A percentile compares a stretch with the other conserved stretches of the same genome.
Evolutionary conservation across 2,329 filamentous ascomycete genomes (phyloP).

Genomic region (Passalora sequoiae): DNA sequence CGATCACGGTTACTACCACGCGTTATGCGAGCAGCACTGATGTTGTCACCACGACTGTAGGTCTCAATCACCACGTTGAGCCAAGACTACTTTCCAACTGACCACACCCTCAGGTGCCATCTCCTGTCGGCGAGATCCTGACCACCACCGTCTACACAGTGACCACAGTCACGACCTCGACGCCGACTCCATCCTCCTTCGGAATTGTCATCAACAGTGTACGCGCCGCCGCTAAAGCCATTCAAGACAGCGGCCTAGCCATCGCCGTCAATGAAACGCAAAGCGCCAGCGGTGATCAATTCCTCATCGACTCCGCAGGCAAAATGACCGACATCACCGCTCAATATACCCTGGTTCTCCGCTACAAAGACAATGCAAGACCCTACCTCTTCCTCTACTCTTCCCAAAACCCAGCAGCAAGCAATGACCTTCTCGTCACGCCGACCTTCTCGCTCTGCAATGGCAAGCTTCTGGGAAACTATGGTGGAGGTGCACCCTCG

Average conservation of each 20-base stretch:
- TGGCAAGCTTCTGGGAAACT: background rate
- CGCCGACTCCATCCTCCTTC: background rate
- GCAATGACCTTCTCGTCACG: background rate
- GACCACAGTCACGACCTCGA: conserved; percentile 2
- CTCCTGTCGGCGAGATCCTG: background rate
- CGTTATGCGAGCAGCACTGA: background rate
- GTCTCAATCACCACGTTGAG: background rate
- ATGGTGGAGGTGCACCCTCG: background rate
- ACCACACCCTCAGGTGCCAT: background rate
- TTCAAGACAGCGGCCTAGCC: conserved; percentile 18
- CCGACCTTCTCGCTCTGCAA: background rate
- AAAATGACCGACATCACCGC: background rate
- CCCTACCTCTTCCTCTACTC: background rate
- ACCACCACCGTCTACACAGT: conserved; percentile 1
- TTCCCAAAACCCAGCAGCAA: background rate
- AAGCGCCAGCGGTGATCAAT: conserved; percentile 25
- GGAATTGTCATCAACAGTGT: background rate
- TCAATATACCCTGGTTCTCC: background rate
- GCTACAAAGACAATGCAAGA: background rate
- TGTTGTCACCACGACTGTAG: background rate
- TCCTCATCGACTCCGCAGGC: conserved; percentile 24
- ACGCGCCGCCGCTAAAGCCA: background rate
- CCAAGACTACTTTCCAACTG: background rate
- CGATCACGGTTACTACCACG: background rate
- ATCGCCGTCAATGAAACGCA: conserved; percentile 22